phyloP scores from a whole-genome alignment of 495 filamentous ascomycete species.

The Amphirosellinia nigrospora region DNA sequence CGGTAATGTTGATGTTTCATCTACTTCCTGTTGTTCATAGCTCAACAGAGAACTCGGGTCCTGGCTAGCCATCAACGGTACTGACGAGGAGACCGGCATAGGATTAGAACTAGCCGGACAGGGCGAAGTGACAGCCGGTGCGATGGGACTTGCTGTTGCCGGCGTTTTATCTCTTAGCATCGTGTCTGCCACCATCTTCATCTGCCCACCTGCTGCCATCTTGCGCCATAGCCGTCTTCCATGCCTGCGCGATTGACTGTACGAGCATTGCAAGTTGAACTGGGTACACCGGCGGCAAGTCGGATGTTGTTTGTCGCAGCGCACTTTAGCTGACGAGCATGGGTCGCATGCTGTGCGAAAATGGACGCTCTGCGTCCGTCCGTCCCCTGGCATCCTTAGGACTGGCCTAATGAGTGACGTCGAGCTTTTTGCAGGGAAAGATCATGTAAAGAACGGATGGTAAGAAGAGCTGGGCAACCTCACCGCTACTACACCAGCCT shows the following conservation, averaged over 20 bases:
- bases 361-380: constrained; percentile 1
- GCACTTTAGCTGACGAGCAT: constrained; percentile 50
- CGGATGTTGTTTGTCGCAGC: constrained; percentile 48
- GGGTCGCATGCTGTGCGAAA: constrained; percentile 41
- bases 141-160: neutral
- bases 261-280: constrained; percentile 45
- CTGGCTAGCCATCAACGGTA: neutral
- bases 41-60: neutral
- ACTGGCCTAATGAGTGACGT: neutral
- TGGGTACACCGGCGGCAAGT: constrained; percentile 45
- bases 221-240: constrained; percentile 28
- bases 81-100: neutral
- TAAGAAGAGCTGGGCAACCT: neutral
- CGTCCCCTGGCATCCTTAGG: constrained; percentile 3
- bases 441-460: neutral
- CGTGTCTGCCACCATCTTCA: neutral
- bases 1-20: neutral
- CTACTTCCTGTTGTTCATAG: neutral
- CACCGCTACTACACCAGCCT: neutral
- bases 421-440: neutral
- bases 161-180: neutral
- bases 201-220: constrained; percentile 1
- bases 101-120: neutral
- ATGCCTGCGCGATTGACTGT: constrained; percentile 45
- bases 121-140: neutral